A percentile compares a stretch with the other conserved stretches of the same genome.
These are phyloP conservation scores for Ceratocystis ficicola DNA, from an alignment of 2,329 filamentous ascomycete species.

Conservation along the genomic window DNA sequence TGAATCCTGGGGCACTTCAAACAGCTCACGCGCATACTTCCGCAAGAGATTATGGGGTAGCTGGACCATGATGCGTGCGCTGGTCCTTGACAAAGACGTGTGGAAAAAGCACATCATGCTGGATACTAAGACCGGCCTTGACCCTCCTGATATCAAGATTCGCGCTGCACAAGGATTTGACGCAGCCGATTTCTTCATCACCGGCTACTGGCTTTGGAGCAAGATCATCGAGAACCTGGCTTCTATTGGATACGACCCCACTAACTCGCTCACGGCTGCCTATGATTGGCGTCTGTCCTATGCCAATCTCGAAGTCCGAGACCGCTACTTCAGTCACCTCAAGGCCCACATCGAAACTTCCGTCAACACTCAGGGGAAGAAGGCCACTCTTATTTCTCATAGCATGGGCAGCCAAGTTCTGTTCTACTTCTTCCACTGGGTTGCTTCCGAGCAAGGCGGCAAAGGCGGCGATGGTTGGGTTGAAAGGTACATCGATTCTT, in stretches of 20 bases:
- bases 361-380: constrained; percentile 58
- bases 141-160: constrained; percentile 80
- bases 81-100: constrained; percentile 81
- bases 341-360: constrained; percentile 85
- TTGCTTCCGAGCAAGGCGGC: constrained; percentile 65
- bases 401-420: constrained; percentile 96
- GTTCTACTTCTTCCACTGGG: constrained; percentile 72
- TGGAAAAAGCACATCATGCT: constrained; percentile 98
- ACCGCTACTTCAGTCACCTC: constrained; percentile 85
- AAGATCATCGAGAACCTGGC: constrained; percentile 97
- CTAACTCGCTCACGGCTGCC: constrained; percentile 55
- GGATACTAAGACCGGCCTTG: constrained; percentile 78
- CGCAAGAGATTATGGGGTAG: constrained; percentile 91
- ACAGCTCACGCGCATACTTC: constrained; percentile 78
- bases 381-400: constrained; percentile 79
- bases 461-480: constrained; percentile 81
- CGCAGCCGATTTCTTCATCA: constrained; percentile 89
- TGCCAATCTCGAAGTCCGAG: constrained; percentile 72
- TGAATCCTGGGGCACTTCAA: constrained; percentile 90
- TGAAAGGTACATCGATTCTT: constrained; percentile 75
- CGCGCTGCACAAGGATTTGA: constrained; percentile 93
- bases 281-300: constrained; percentile 94
- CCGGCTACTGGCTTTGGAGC: constrained; percentile 96
- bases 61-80: constrained; percentile 96
- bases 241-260: constrained; percentile 88